Conservation (phyloP, 2,329 filamentous ascomycete species). For the Colletotrichum chrysophilum region DNA sequence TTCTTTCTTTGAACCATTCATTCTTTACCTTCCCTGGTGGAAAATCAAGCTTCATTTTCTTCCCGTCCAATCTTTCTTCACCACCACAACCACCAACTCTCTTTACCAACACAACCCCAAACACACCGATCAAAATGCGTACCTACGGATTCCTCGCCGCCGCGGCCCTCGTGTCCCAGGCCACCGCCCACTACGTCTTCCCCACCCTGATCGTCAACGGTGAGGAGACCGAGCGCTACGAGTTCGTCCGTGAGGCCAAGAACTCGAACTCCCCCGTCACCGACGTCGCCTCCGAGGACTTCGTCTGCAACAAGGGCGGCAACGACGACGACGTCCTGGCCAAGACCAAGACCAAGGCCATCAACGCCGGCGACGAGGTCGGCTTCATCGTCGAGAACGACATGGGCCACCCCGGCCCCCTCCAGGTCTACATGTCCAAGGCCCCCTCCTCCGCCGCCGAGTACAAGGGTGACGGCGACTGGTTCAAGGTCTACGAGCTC, state of each 20-base stretch:
- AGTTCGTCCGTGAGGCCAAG: constrained; percentile 23
- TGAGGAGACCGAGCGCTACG: constrained; percentile 19
- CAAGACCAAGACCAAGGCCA: constrained; percentile 38
- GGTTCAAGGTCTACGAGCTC: constrained; percentile 42
- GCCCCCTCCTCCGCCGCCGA: constrained; percentile 31
- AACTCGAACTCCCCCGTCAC: constrained; percentile 41
- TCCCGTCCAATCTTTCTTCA: constrained; percentile 7
- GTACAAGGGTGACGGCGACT: constrained; percentile 39
- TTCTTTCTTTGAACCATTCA: constrained; percentile 6
- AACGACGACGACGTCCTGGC: constrained; percentile 39
- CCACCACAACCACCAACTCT: background rate
- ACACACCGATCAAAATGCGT: constrained; percentile 1
- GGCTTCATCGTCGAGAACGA: constrained; percentile 42
- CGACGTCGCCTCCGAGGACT: constrained; percentile 40
- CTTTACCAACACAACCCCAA: background rate
- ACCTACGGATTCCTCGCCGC: constrained; percentile 6
- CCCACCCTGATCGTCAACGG: constrained; percentile 25
- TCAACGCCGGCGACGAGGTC: constrained; percentile 43
- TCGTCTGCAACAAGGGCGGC: constrained; percentile 44
- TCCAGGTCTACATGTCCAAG: constrained; percentile 41
- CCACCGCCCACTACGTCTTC: constrained; percentile 25
- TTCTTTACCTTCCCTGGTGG: constrained; percentile 20
- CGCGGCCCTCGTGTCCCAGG: constrained; percentile 18
- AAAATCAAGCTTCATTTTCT: constrained; percentile 17
- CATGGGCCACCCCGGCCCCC: constrained; percentile 42